Evolutionary conservation across 805 yeast species (phyloP).

Genomic region (Brettanomyces bruxellensis): DNA sequence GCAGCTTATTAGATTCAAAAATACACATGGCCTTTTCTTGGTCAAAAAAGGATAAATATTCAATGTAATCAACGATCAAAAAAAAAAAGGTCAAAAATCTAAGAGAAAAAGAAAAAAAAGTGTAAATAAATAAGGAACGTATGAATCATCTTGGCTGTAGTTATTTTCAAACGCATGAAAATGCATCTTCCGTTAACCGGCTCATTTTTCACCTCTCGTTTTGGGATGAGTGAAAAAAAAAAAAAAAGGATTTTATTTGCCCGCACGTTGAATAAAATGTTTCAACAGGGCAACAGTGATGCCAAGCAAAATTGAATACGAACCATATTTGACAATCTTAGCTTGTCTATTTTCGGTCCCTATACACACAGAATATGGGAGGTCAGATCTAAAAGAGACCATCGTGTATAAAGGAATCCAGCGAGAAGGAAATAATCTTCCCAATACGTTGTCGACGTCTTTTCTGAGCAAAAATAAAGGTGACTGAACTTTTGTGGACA

Average conservation of each 20-base stretch:
- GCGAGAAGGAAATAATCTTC: constrained; percentile 44
- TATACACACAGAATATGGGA: constrained; percentile 65
- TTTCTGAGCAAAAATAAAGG: constrained; percentile 55
- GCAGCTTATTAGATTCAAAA: too few relatives aligned
- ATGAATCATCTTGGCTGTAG: too few relatives aligned
- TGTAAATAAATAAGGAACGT: too few relatives aligned
- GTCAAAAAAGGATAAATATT: too few relatives aligned
- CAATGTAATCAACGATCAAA: too few relatives aligned
- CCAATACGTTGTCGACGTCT: constrained; percentile 55
- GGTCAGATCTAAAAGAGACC: constrained; percentile 84
- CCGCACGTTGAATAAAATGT: not conserved
- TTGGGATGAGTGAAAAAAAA: not conserved
- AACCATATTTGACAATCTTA: constrained; percentile 31
- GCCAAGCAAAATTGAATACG: constrained; percentile 3
- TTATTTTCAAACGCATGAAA: too few relatives aligned
- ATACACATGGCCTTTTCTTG: too few relatives aligned
- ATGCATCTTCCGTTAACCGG: too few relatives aligned
- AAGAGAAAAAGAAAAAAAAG: too few relatives aligned
- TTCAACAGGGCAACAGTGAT: not conserved
- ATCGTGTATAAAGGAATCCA: constrained; percentile 89
- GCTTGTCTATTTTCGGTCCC: constrained; percentile 45
- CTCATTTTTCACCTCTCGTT: not conserved
- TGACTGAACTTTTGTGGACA: constrained; percentile 74
- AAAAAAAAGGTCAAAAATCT: too few relatives aligned
- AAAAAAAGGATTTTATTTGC: not conserved